These are phyloP conservation scores for Yamadazyma olivae DNA, from an alignment of 805 yeast species.

Conservation along the genomic window DNA sequence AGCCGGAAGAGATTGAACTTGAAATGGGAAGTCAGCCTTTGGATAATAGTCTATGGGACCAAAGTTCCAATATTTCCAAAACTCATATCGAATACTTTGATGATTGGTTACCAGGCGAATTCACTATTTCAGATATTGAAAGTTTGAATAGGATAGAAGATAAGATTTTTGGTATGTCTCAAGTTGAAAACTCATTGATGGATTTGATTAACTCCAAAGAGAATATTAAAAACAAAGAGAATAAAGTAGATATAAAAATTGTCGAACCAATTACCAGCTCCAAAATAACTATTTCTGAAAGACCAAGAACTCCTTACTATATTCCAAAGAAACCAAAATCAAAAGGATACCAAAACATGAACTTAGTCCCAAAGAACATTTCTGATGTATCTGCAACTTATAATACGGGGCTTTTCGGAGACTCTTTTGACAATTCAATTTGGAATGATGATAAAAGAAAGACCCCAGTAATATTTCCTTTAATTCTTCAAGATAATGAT, in stretches of 20 bases:
- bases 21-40: too few relatives aligned
- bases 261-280: conserved; percentile 9
- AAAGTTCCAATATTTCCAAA: conserved; percentile 7
- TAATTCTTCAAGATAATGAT: not conserved
- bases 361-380: not conserved
- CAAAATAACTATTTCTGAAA: conserved; percentile 2
- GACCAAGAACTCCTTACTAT: not conserved
- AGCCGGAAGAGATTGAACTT: too few relatives aligned
- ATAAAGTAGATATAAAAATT: conserved; percentile 4
- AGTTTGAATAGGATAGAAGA: conserved; percentile 6
- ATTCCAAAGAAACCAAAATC: not conserved
- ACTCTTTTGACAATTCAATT: not conserved
- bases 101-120: conserved; percentile 8
- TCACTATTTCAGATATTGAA: conserved; percentile 2
- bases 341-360: not conserved
- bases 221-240: conserved; percentile 2
- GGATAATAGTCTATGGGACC: too few relatives aligned
- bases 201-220: conserved; percentile 3
- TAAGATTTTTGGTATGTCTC: not conserved
- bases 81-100: conserved; percentile 9
- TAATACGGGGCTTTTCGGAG: not conserved
- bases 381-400: not conserved
- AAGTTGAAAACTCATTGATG: not conserved
- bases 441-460: too few relatives aligned
- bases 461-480: not conserved